A percentile compares a stretch with the other conserved stretches of the same genome.
phyloP scores from a whole-genome alignment of 208 protist genomes.

The Leishmania gerbilli region DNA sequence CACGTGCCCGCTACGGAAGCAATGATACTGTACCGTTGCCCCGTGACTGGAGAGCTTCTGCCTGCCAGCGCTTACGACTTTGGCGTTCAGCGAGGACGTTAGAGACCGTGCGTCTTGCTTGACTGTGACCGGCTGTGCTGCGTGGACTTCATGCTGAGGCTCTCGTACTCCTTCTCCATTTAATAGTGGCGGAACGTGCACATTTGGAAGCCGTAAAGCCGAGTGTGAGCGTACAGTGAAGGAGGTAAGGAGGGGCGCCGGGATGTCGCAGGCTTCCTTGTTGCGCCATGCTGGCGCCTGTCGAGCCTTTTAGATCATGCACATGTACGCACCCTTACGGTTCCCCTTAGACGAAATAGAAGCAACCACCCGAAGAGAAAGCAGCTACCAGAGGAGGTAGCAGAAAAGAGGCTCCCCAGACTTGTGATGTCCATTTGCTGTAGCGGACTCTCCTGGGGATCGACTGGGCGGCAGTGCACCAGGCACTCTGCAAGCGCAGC shows the following conservation, averaged over 20 bases:
- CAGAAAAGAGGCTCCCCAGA: not conserved
- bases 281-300: not conserved
- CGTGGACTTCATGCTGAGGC: too few species aligned
- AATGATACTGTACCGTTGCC: constrained; percentile 60
- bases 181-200: not conserved
- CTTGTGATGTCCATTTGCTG: not conserved
- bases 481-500: not conserved
- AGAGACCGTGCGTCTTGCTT: not conserved
- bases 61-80: constrained; percentile 66
- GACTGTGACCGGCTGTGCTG: not conserved
- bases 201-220: not conserved
- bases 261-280: not conserved
- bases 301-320: not conserved
- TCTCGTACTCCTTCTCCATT: not conserved
- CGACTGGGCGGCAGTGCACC: not conserved
- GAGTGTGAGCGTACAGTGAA: too few species aligned
- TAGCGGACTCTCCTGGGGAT: not conserved
- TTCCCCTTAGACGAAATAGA: not conserved
- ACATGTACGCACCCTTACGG: not conserved
- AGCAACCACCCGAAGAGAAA: not conserved
- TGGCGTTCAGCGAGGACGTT: constrained; percentile 12
- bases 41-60: constrained; percentile 55
- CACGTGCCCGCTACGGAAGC: constrained; percentile 16
- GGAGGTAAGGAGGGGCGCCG: too few species aligned
- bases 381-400: not conserved